These are phyloP conservation scores for Exophiala calicioides DNA, from an alignment of 2,329 filamentous ascomycete species.

Conservation along the genomic window DNA sequence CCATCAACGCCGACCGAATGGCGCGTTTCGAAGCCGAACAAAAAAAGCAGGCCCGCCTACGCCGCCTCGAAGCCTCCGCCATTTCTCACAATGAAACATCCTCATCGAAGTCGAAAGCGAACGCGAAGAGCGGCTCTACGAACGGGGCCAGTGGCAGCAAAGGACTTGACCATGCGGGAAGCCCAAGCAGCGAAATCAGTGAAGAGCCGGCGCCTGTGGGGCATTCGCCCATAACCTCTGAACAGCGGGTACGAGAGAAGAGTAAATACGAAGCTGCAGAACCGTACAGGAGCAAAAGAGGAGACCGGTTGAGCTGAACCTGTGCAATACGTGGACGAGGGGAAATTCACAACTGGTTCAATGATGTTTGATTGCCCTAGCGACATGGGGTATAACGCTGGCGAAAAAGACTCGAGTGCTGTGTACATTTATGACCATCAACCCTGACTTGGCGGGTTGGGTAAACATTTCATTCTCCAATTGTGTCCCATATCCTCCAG, in stretches of 20 bases:
- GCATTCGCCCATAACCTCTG: constrained; percentile 73
- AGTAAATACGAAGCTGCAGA: constrained; percentile 83
- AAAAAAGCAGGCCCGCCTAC: constrained; percentile 53
- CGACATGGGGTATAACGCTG: not conserved
- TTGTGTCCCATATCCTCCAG: constrained; percentile 2
- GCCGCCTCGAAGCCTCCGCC: constrained; percentile 38
- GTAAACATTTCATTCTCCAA: constrained; percentile 8
- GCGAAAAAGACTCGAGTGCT: constrained; percentile 6
- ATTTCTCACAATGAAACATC: constrained; percentile 18
- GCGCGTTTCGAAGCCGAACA: constrained; percentile 70
- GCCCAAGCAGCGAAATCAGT: constrained; percentile 71
- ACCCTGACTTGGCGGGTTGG: not conserved
- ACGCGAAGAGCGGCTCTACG: no score
- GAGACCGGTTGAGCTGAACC: constrained; percentile 74
- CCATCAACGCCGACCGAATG: constrained; percentile 87
- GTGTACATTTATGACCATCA: constrained; percentile 20
- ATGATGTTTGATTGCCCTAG: not conserved
- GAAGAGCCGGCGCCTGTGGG: constrained; percentile 81
- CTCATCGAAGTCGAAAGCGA: constrained; percentile 23
- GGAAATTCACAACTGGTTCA: not conserved
- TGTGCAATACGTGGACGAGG: not conserved
- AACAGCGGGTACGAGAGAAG: constrained; percentile 69
- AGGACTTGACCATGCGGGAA: constrained; percentile 57
- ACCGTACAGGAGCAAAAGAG: constrained; percentile 76
- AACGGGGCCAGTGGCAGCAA: no score